Base-by-base conservation (phyloP, 2,329 filamentous ascomycete species). In the Scolecobasidium constrictum region DNA sequence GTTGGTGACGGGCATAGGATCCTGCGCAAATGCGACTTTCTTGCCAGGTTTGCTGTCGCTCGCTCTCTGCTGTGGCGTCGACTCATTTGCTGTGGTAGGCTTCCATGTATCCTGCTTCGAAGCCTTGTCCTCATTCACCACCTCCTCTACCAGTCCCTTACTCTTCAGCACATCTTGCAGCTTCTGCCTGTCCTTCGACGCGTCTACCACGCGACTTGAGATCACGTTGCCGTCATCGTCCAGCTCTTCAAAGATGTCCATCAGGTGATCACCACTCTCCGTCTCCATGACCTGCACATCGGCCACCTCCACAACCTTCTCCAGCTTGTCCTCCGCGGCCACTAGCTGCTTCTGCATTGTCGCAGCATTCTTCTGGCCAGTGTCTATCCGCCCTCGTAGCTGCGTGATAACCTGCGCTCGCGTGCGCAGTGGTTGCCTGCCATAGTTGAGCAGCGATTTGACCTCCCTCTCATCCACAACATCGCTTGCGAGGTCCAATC, bases 371-470 rank as follows among this genome's bases (percentile, higher is more conserved):
- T 82, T 78, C 54, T 79, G 76, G 45, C 53, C 52, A 61, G 57
- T 96, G 59, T 95, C 88, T 56, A 94, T 77, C 34, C 92, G 76
- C 45, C 85, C 78, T 17, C 75, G 72, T 35, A 94, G 71, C 18
- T 84, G 62, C 52, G 75, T 75, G 47, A 81, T 58, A 45, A 92
- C 75, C 56, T 88, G 80, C 40, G 71, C 65, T 46, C 69, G 67
- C 35, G 68, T 69, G 52, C 78, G 75, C 35, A 62, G 59, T 36
- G 65, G 55, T 15, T 55, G 54, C 45, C 59, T 54, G 38, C 64
- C 63, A 39, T 64, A 56, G 12, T 71, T 70, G 15, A 78, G 58
- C 12, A 81, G 63, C 15, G 69, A 65, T 38, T 66, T 64, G 44
- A 81, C 65, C 56, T 81, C 77, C 46, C 73, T 75, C 43, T 72